A percentile compares a stretch with the other conserved stretches of the same genome.
phyloP scores from a whole-genome alignment of 2,329 filamentous ascomycete species.

The Diaporthe nobilis region DNA sequence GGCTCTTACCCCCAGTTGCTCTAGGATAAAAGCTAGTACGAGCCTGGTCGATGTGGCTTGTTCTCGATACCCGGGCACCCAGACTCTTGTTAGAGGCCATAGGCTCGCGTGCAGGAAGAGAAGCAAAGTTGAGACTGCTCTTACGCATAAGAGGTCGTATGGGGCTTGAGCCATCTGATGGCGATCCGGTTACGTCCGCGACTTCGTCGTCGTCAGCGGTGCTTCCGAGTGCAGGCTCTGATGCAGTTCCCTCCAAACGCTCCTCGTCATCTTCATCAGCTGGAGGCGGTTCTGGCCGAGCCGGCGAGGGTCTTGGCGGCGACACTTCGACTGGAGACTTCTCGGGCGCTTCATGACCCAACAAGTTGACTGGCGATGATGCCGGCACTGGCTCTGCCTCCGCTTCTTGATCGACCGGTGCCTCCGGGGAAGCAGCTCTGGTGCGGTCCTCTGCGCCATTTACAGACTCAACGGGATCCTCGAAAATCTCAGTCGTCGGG shows the following conservation, averaged over 20 bases:
- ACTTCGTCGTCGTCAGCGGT: conserved; percentile 47
- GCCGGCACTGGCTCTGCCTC: conserved; percentile 39
- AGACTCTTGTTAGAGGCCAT: conserved; percentile 87
- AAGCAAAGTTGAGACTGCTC: conserved; percentile 95
- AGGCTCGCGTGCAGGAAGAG: conserved; percentile 91
- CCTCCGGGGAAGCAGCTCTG: conserved; percentile 30
- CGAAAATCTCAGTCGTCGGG: conserved; percentile 50
- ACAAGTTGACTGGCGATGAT: conserved; percentile 43
- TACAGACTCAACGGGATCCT: conserved; percentile 53
- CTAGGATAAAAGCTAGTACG: conserved; percentile 81
- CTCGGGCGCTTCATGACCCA: conserved; percentile 24
- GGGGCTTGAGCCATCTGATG: conserved; percentile 80
- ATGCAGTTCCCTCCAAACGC: conserved; percentile 42
- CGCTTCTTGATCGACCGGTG: conserved; percentile 32
- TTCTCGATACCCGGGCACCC: conserved; percentile 79
- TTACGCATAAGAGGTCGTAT: conserved; percentile 86
- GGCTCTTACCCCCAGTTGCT: conserved; percentile 80
- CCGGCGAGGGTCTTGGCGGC: conserved; percentile 33
- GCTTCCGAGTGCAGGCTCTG: conserved; percentile 21
- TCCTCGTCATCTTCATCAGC: conserved; percentile 36
- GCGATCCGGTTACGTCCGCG: conserved; percentile 68
- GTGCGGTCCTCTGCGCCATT: conserved; percentile 14
- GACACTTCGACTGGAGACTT: conserved; percentile 39
- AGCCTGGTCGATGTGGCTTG: conserved; percentile 82
- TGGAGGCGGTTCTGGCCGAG: background rate